Evolutionary conservation across 2,329 filamentous ascomycete species (phyloP).

Genomic region (Microsporum canis): DNA sequence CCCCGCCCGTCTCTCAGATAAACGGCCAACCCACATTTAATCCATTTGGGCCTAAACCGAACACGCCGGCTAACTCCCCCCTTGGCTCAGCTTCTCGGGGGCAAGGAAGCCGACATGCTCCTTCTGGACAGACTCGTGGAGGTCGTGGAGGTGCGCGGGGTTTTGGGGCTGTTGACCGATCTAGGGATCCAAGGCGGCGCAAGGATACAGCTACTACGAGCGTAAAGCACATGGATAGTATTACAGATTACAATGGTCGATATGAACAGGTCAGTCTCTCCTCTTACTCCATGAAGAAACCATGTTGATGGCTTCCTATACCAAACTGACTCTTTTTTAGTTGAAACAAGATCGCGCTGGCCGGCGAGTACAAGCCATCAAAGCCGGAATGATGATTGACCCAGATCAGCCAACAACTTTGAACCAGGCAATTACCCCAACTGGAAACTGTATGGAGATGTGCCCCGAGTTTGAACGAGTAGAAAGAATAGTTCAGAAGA

Average conservation of each 20-base stretch:
- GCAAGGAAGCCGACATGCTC: not conserved
- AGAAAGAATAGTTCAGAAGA: slow-evolving; percentile 50
- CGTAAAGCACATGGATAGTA: not conserved
- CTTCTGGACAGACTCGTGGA: not conserved
- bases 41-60: not conserved
- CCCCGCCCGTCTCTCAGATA: not conserved
- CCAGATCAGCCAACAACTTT: slow-evolving; percentile 50
- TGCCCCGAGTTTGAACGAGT: slow-evolving; percentile 54
- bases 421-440: slow-evolving; percentile 49
- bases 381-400: slow-evolving; percentile 44
- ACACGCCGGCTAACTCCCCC: not conserved
- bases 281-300: not conserved
- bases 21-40: not conserved
- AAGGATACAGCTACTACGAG: not conserved
- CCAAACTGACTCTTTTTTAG: slow-evolving; percentile 19
- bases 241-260: slow-evolving; percentile 12
- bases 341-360: slow-evolving; percentile 41
- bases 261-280: slow-evolving; percentile 14
- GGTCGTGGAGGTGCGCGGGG: not conserved
- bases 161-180: slow-evolving; percentile 10
- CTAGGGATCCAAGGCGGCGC: slow-evolving; percentile 14
- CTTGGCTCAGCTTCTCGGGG: not conserved
- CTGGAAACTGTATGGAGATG: slow-evolving; percentile 53
- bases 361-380: slow-evolving; percentile 42
- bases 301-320: not conserved